Conservation (phyloP, 176 grass and related monocot genomes). For the Elymus sibiricus region DNA sequence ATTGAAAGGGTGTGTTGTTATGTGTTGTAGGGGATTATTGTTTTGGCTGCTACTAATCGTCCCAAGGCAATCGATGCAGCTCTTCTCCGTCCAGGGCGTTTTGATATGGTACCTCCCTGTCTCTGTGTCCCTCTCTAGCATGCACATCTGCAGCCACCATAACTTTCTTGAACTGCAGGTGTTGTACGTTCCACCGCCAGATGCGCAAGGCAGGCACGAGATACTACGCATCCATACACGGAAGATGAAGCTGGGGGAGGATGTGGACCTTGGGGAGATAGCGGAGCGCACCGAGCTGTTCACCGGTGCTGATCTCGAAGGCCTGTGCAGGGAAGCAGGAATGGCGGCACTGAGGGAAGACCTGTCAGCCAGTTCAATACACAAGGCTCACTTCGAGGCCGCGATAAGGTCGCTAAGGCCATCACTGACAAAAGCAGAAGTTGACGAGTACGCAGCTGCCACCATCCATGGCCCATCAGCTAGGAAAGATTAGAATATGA, state of each 20-base stretch:
- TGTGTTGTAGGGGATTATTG: constrained; percentile 71
- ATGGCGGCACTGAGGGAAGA: constrained; percentile 73
- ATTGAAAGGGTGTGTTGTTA: not conserved
- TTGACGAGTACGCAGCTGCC: constrained; percentile 56
- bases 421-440: constrained; percentile 58
- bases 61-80: constrained; percentile 81
- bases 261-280: constrained; percentile 62
- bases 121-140: not conserved
- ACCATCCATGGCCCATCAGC: constrained; percentile 28
- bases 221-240: constrained; percentile 71
- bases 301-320: constrained; percentile 79
- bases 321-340: constrained; percentile 78
- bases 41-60: constrained; percentile 83
- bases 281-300: constrained; percentile 59
- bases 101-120: constrained; percentile 56
- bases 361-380: constrained; percentile 34
- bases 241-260: constrained; percentile 71
- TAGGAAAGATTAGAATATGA: constrained; percentile 24
- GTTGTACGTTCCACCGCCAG: constrained; percentile 70
- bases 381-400: constrained; percentile 43
- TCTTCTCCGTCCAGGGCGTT: constrained; percentile 74
- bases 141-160: not conserved
- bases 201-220: constrained; percentile 64
- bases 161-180: constrained; percentile 48
- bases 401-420: constrained; percentile 56